Percentiles rank a stretch among this genome's conserved stretches.
phyloP scores from a whole-genome alignment of 2,329 filamentous ascomycete genomes.

The Colletotrichum lindemuthianum region DNA sequence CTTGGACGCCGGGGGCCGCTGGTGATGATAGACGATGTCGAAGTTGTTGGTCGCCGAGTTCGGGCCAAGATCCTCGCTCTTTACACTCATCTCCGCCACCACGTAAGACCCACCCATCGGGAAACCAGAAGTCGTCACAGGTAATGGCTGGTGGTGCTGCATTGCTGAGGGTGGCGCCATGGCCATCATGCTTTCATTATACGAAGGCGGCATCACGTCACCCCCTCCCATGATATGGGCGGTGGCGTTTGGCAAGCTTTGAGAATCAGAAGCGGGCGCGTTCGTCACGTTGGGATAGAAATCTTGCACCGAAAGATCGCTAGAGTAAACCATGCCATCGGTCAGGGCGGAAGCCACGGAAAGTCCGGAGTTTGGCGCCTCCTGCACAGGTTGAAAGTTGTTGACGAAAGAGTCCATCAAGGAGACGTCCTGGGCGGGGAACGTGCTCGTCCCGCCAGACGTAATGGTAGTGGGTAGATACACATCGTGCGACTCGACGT shows the following conservation, averaged over 20 bases:
- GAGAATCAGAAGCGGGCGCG: constrained; percentile 5
- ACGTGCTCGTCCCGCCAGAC: constrained; percentile 41
- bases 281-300: constrained; percentile 38
- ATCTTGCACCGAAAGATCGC: constrained; percentile 38
- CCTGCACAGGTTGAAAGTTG: constrained; percentile 50
- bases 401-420: constrained; percentile 45
- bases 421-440: constrained; percentile 43
- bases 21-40: constrained; percentile 48
- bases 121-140: constrained; percentile 8
- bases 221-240: constrained; percentile 1
- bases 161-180: constrained; percentile 16
- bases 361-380: constrained; percentile 39
- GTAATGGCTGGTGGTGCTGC: constrained; percentile 10
- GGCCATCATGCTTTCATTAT: constrained; percentile 15
- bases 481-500: constrained; percentile 23
- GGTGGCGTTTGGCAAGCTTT: background rate
- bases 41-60: constrained; percentile 30
- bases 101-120: constrained; percentile 4
- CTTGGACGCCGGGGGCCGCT: constrained; percentile 50
- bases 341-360: constrained; percentile 42
- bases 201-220: constrained; percentile 18
- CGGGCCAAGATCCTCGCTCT: constrained; percentile 23
- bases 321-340: constrained; percentile 55
- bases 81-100: constrained; percentile 38
- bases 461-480: constrained; percentile 41